phyloP scores from a whole-genome alignment of 345 rosid species.

The Linum trigynum region DNA sequence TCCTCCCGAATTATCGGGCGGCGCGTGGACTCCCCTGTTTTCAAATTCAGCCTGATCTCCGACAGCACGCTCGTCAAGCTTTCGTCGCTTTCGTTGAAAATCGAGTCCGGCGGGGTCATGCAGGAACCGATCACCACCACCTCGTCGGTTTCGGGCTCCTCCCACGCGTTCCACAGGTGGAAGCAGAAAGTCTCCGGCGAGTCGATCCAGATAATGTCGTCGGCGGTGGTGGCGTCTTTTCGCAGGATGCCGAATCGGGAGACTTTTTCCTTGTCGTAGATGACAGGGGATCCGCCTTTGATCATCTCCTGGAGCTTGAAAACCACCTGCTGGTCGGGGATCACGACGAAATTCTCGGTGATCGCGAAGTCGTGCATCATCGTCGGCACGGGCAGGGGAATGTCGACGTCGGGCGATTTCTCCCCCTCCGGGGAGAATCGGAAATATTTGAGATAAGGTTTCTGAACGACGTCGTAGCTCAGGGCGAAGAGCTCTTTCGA shows the following conservation, averaged over 20 bases:
- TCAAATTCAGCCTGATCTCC: constrained; percentile 71
- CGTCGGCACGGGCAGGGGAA: constrained; percentile 58
- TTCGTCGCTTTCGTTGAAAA: constrained; percentile 88
- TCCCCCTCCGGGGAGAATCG: constrained; percentile 45
- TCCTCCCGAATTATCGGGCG: constrained; percentile 49
- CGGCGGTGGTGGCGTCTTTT: constrained; percentile 40
- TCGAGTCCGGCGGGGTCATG: constrained; percentile 97
- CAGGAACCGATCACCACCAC: constrained; percentile 90
- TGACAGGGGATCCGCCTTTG: constrained; percentile 80
- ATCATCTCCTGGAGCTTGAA: constrained; percentile 79
- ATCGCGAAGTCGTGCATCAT: constrained; percentile 97
- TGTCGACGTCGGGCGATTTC: constrained; percentile 76
- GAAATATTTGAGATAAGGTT: constrained; percentile 79
- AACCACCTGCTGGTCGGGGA: constrained; percentile 92
- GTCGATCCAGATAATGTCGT: constrained; percentile 69
- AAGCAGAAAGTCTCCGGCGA: constrained; percentile 80
- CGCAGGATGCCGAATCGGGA: constrained; percentile 67
- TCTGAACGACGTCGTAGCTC: constrained; percentile 70
- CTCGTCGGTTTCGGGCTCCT: constrained; percentile 68
- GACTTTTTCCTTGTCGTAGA: constrained; percentile 62
- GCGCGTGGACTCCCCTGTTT: constrained; percentile 71
- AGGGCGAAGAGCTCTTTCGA: constrained; percentile 67
- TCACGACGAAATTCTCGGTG: constrained; percentile 69
- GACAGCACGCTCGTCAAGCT: constrained; percentile 63
- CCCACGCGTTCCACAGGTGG: constrained; percentile 98